Evolutionary conservation across 306 rosid genomes (phyloP).

Genomic region (Medicago truncatula): MtrunA17r5.0-ANR NC_053046.1:8620501-8621000

Average conservation of each 20-base stretch:
- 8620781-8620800: slow-evolving; percentile 95
- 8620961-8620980: slow-evolving; percentile 94
- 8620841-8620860: slow-evolving; percentile 37
- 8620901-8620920: slow-evolving; percentile 96
- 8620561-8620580: slow-evolving; percentile 68
- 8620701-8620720: slow-evolving; percentile 62
- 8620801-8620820: slow-evolving; percentile 75
- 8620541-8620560: slow-evolving; percentile 5
- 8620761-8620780: slow-evolving; percentile 77
- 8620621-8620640: slow-evolving; percentile 78
- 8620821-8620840: slow-evolving; percentile 35
- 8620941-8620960: slow-evolving; percentile 98
- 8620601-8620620: slow-evolving; percentile 95
- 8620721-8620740: slow-evolving; percentile 62
- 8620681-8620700: slow-evolving; percentile 44
- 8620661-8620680: slow-evolving; percentile 36
- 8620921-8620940: slow-evolving; percentile 96
- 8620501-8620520: neutral
- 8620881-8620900: slow-evolving; percentile 97
- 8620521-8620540: neutral
- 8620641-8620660: slow-evolving; percentile 27
- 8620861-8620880: slow-evolving; percentile 44
- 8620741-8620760: slow-evolving; percentile 79
- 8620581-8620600: slow-evolving; percentile 99
- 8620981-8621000: slow-evolving; percentile 97